Evolutionary conservation across 306 rosid species (phyloP), one percentile per base, ranked within the genome.

Genomic region (Casuarina equisetifolia): DNA sequence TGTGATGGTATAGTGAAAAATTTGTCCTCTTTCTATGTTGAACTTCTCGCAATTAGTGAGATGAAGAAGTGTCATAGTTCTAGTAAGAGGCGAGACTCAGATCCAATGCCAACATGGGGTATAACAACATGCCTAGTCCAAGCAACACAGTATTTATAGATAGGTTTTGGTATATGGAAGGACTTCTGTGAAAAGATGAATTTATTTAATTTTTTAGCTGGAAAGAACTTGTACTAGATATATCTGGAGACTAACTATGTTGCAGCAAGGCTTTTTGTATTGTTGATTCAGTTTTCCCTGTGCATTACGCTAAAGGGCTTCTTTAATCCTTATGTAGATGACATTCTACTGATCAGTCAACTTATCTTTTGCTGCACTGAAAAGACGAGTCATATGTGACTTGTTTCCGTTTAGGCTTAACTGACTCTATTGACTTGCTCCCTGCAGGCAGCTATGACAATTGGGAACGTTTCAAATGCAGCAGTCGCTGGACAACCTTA

Each of bases 361-460:
- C 67, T 36, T 84, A 73, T 74, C 58, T 40, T 66, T 17, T 66
- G 9, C 19, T 0, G 9, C n/a, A 49, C 43, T 15, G 16, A 17
- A n/a, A 66, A 9, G 13, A n/a, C 40, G 8, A 40, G 17, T 19
- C 6, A 42, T 66, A 9, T 66, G 48, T 66, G 42, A 40, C 17
- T 42, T 42, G 32, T n/a, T 17, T 70, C 7, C 25, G 39, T 63
- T 81, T 73, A 55, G 64, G 77, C 42, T 69, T 32, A 78, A 61
- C 58, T 35, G 55, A 46, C n/a, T 66, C 72, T 78, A 75, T 57
- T 61, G 77, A 57, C 49, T 74, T 44, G 66, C 59, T 53, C 70
- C 51, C 74, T 85, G 83, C 89, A 85, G 91, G 84, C 87, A 70
- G 87, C 87, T 58, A 57, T 88, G 89, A 74, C 86, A 58, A 74